These are phyloP conservation scores for Curvularia eragrostidis DNA, from an alignment of 2,329 filamentous ascomycete genomes.

Conservation along the genomic window DNA sequence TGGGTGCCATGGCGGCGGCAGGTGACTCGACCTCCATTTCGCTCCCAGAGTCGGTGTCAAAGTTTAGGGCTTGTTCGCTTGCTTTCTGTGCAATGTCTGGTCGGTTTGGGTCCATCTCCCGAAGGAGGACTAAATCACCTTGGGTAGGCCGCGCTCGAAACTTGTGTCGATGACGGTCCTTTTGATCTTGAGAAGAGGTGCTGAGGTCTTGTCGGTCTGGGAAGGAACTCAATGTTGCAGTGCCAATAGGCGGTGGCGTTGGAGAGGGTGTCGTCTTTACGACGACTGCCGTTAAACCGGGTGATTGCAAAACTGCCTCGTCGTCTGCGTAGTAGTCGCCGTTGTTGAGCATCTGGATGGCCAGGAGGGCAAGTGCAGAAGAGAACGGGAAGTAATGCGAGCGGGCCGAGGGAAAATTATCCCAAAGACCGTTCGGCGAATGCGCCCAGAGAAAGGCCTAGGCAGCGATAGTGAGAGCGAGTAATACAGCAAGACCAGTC, in stretches of 20 bases:
- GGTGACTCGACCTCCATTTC: slow-evolving; percentile 38
- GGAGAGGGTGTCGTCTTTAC: slow-evolving; percentile 56
- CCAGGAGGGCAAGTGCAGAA: background rate
- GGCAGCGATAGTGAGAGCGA: slow-evolving; percentile 27
- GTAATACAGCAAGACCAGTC: slow-evolving; percentile 31
- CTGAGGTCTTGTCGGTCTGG: slow-evolving; percentile 43
- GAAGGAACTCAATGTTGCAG: slow-evolving; percentile 28
- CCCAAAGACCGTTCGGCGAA: slow-evolving; percentile 33
- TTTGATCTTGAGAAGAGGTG: slow-evolving; percentile 56
- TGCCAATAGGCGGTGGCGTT: slow-evolving; percentile 55
- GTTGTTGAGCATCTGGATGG: slow-evolving; percentile 38
- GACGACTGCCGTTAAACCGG: slow-evolving; percentile 51
- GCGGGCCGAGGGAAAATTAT: slow-evolving; percentile 20
- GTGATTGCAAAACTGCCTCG: slow-evolving; percentile 54
- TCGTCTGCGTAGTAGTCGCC: slow-evolving; percentile 58
- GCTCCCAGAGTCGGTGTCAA: slow-evolving; percentile 55
- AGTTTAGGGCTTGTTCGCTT: slow-evolving; percentile 59
- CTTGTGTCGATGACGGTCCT: slow-evolving; percentile 60
- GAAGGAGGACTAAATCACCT: slow-evolving; percentile 72
- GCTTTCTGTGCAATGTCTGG: slow-evolving; percentile 69
- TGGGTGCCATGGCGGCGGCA: slow-evolving; percentile 15
- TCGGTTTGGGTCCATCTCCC: slow-evolving; percentile 67
- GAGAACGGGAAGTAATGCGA: background rate
- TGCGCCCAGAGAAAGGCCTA: slow-evolving; percentile 23
- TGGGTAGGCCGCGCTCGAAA: slow-evolving; percentile 58